Base-by-base conservation (phyloP, 805 yeast species). In the Spathaspora hagerdaliae region DNA sequence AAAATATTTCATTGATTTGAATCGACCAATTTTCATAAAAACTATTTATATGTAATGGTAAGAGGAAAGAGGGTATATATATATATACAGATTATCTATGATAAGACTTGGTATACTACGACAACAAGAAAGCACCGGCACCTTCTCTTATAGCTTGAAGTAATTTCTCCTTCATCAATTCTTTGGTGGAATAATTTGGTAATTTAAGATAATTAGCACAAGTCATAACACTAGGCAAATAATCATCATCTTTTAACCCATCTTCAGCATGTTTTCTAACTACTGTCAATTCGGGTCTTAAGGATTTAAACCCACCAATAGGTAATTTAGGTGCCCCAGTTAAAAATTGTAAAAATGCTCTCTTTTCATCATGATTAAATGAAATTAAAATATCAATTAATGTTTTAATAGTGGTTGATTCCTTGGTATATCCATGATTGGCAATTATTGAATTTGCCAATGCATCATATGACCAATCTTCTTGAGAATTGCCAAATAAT, bases 151-250 rank as follows among this genome's bases (percentile, higher is more conserved):
- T 79, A 0, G 98, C 97, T 48, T 79, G 85, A 10, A 64, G 42
- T 7, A 94, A 64, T 43, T 85, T 71, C 31, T 70, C 59, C 41
- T 62, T 69, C 83, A 94, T 75, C 1, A 87, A 64, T 13, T 73
- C 81, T 47, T 74, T 76, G 32, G 77, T 68, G 3, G 88, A 76
- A 60, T 92, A 94, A 51, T 85, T 79, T 5, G 99, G 98, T 15
- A 94, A 68, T 61, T 92, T 92, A 53, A 92, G 73, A 59, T 92
- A 94, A 60, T 92, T 92, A 3, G 96, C 97, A 71, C 99, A 92
- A 0, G 99, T 92, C 99, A 92, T 92, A 2, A 94, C 99, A 65
- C 96, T 88, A 1, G 99, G 98, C 46, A 94, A 71, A 58, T 85
- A 90, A 49, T 83, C 89, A 63, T 92, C 96, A 5, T 87, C 77